Base-by-base conservation (phyloP, 495 filamentous ascomycete genomes). In the Talaromyces borbonicus region DNA sequence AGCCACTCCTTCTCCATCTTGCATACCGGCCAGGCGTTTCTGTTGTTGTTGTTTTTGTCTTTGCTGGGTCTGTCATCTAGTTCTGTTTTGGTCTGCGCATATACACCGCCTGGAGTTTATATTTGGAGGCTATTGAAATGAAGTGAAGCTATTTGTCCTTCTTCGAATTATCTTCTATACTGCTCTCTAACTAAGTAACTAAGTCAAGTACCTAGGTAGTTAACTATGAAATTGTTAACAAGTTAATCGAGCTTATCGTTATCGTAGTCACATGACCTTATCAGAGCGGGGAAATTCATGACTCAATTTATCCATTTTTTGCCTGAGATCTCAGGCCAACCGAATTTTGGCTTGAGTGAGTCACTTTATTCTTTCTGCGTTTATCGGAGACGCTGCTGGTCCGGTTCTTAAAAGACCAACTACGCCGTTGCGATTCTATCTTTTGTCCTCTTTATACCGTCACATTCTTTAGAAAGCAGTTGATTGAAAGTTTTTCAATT, bases 11-110 rank as follows among this genome's bases (percentile, higher is more conserved):
- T 46, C 27, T 46, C 24, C 16, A 46, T 22, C 27, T 35, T 46
- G 43, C 43, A 46, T 46, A 22, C 19, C 19, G 43, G 43, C 43
- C 43, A 46, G 43, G 43, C 30, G 43, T 46, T 46, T 33, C n/a
- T 22, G 37, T 41, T 22, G 14, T 36, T 27, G 18, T 20, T 24
- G 8, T 36, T 22, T 30, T 18, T 43, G 12, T 26, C 11, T 26
- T 43, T 27, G 18, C 14, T 19, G 15, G 11, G 25, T 7, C 33
- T 32, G 20, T 26, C 38, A 24, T 8, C 38, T 22, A 15, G n/a
- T n/a, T n/a, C n/a, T n/a, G n/a, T n/a, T n/a, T n/a, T n/a, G n/a
- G n/a, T n/a, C n/a, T n/a, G 38, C 38, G 26, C 26, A 41, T 39
- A 39, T 39, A 12, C 26, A 41, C 20, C 26, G 38, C 38, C 15